Evolutionary conservation across 2,329 filamentous ascomycete genomes (phyloP).

Genomic region (Xylaria multiplex): DNA sequence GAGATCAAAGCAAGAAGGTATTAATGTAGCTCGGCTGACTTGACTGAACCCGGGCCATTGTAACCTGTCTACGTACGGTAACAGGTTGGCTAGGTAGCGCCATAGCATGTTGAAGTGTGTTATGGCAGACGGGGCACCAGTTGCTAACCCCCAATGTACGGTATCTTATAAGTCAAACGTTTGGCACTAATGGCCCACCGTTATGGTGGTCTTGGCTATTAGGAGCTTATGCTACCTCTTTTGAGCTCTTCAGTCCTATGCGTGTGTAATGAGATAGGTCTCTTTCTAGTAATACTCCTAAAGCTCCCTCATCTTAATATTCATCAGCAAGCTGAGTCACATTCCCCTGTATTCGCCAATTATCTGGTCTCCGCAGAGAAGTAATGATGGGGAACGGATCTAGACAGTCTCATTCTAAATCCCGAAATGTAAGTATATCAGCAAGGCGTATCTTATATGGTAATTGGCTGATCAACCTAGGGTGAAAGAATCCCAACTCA

Average conservation of each 20-base stretch:
- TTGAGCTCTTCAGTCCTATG: not conserved
- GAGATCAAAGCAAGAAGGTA: no score
- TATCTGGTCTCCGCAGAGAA: not conserved
- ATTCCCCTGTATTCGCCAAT: not conserved
- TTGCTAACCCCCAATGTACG: no score
- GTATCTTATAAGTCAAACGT: no score
- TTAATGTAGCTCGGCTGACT: no score
- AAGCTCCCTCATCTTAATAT: not conserved
- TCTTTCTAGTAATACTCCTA: no score
- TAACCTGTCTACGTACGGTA: no score
- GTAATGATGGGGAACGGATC: constrained; percentile 30
- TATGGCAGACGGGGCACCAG: no score
- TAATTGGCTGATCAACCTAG: constrained; percentile 29
- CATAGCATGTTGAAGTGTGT: no score
- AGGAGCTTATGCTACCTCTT: not conserved
- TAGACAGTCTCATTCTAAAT: constrained; percentile 38
- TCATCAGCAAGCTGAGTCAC: not conserved
- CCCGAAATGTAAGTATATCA: constrained; percentile 35
- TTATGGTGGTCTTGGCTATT: not conserved
- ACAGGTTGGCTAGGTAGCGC: no score
- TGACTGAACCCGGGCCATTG: no score
- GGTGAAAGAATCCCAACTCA: constrained; percentile 23
- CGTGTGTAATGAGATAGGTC: no score
- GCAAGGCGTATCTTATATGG: constrained; percentile 15
- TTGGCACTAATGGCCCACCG: no score